Evolutionary conservation across 2,329 filamentous ascomycete genomes (phyloP), one percentile per base, ranked within the genome.

Genomic region (Aulographum hederae): DNA sequence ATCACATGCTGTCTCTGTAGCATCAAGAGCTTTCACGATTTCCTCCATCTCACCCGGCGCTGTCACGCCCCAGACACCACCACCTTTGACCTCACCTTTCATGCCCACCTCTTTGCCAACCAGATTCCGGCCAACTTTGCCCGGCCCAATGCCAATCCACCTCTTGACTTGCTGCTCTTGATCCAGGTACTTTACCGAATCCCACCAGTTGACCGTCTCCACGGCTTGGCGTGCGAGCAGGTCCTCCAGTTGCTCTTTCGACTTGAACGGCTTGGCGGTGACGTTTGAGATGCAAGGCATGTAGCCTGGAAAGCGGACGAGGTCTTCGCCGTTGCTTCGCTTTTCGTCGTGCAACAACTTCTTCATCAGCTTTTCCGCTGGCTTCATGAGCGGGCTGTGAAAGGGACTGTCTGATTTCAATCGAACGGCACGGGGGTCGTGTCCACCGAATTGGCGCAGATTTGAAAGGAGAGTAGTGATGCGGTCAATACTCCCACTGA

Each of bases 91-190:
- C 12, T 68, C 59, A 34, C 89, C 80, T 45, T 76, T 69, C 71
- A 89, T 85, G 6, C 84, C 85, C 3, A 94, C 85, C 55, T 94
- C 86, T 54, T 94, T 94, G 10, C 85, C 84, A 1, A 95, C 85
- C 5, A 95, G 61, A 50, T 94, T 94, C 35, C 85, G 67, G 1
- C 86, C 86, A 2, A 95, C 86, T 51, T 92, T 92, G 4, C 86
- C 86, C 0, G 86, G 86, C 1, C 86, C 86, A 38, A 95, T 81
- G 27, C 86, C 86, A 31, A 95, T 68, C 78, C 86, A 94, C 34
- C 85, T 64, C 43, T 74, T 65, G 13, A 93, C 79, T 39, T 75
- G 75, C 46, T 76, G 69, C 44, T 89, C 73, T 48, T 89, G 74
- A 50, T 94, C 81, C 31, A 94, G 59, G 46, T 91, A 93, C 41